Percentiles rank a stretch among this genome's conserved stretches.
These are phyloP conservation scores for Colletotrichum zoysiae DNA, from an alignment of 2,329 filamentous ascomycete species.

Conservation along the genomic window DNA sequence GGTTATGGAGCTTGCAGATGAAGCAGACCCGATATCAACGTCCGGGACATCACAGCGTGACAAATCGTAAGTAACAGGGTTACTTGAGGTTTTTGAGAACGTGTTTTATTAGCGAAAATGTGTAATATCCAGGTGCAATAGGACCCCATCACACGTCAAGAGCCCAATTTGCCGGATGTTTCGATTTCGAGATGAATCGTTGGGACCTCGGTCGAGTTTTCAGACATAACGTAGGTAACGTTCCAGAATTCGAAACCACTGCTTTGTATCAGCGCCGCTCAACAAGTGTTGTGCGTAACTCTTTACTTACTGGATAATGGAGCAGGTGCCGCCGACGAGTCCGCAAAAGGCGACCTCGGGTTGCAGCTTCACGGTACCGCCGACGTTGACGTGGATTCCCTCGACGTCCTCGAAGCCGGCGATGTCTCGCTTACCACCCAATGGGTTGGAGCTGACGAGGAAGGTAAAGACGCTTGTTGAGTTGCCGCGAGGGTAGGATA, in stretches of 20 bases:
- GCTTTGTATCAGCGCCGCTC: neutral
- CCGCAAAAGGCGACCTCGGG: slow-evolving; percentile 25
- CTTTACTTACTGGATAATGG: slow-evolving; percentile 24
- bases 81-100: too few species aligned
- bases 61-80: too few species aligned
- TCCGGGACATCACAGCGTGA: too few species aligned
- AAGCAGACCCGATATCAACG: too few species aligned
- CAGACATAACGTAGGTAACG: slow-evolving; percentile 57
- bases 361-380: slow-evolving; percentile 55
- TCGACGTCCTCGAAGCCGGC: slow-evolving; percentile 60
- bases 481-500: slow-evolving; percentile 67
- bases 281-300: too few species aligned
- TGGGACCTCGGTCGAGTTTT: slow-evolving; percentile 43
- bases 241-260: slow-evolving; percentile 47
- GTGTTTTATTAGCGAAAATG: too few species aligned
- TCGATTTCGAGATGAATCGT: neutral
- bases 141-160: too few species aligned
- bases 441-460: slow-evolving; percentile 58
- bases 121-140: too few species aligned
- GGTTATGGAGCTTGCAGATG: too few species aligned
- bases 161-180: neutral
- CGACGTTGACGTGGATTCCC: slow-evolving; percentile 59
- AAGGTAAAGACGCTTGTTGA: slow-evolving; percentile 62
- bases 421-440: slow-evolving; percentile 57
- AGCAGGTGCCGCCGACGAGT: slow-evolving; percentile 27